These are phyloP conservation scores for Chlamydomonas schloesseri DNA, from an alignment of 139 green algal genomes.

Conservation along the genomic window DNA sequence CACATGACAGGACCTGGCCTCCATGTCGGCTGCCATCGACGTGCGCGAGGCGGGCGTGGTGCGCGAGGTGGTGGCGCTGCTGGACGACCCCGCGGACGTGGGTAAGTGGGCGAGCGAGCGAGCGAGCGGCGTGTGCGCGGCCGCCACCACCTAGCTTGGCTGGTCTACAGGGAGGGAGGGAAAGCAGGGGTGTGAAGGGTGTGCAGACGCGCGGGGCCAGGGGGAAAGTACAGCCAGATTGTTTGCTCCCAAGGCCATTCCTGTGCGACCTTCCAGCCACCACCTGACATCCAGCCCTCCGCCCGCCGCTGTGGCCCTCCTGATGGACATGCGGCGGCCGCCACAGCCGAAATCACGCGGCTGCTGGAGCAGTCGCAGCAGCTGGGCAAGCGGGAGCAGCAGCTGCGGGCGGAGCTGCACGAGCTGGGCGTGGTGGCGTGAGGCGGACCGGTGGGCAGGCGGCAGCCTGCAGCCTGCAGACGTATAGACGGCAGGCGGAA, in stretches of 20 bases:
- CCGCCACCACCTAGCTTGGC: too few relatives aligned
- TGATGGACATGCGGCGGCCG: too few relatives aligned
- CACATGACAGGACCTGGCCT: slow-evolving; percentile 10
- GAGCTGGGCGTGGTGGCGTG: slow-evolving; percentile 14
- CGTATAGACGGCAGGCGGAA: too few relatives aligned
- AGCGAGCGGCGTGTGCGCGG: too few relatives aligned
- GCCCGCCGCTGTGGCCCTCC: too few relatives aligned
- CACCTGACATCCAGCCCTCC: too few relatives aligned
- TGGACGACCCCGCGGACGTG: slow-evolving; percentile 26
- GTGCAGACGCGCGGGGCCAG: too few relatives aligned
- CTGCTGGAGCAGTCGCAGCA: slow-evolving; percentile 4
- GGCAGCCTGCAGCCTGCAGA: background rate
- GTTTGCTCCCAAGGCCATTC: too few relatives aligned
- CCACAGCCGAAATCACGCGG: slow-evolving; percentile 22
- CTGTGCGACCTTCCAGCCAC: too few relatives aligned
- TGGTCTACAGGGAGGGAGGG: too few relatives aligned
- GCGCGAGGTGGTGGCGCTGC: background rate
- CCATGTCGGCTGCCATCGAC: slow-evolving; percentile 9
- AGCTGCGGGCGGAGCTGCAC: slow-evolving; percentile 19
- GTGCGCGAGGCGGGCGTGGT: background rate
- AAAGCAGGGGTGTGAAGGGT: too few relatives aligned
- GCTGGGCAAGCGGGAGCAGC: slow-evolving; percentile 20
- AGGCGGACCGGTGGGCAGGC: background rate
- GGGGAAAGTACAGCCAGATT: too few relatives aligned
- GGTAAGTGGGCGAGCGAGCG: slow-evolving; percentile 5